Evolutionary conservation across 2,329 filamentous ascomycete genomes (phyloP).

Genomic region (Aspergillus fructus): DNA sequence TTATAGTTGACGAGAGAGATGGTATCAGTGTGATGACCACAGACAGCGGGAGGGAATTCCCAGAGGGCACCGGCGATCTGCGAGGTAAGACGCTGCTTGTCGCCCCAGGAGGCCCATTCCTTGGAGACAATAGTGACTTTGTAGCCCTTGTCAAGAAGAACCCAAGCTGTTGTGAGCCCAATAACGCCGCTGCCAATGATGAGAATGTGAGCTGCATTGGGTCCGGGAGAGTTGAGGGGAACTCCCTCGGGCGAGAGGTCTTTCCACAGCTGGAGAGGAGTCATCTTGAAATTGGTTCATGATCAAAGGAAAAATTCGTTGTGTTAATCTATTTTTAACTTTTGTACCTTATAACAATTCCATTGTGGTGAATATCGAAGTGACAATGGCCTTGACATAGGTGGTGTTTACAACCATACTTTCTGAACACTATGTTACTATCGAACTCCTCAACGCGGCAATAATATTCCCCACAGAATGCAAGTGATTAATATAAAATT

Average conservation of each 20-base stretch:
- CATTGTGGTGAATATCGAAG: neutral
- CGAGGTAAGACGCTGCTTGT: slow-evolving; percentile 43
- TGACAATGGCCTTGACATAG: neutral
- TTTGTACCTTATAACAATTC: neutral
- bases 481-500: too few relatives aligned
- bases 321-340: neutral
- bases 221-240: neutral
- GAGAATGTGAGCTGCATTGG: slow-evolving; percentile 10
- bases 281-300: neutral
- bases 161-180: slow-evolving; percentile 36
- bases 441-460: too few relatives aligned
- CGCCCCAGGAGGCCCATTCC: slow-evolving; percentile 39
- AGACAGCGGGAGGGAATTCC: slow-evolving; percentile 48
- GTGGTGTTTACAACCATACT: too few relatives aligned
- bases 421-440: too few relatives aligned
- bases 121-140: slow-evolving; percentile 47
- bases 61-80: slow-evolving; percentile 51
- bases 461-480: too few relatives aligned
- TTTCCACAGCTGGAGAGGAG: too few relatives aligned
- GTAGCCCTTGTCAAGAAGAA: slow-evolving; percentile 46
- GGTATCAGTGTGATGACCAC: slow-evolving; percentile 37
- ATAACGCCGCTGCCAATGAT: slow-evolving; percentile 12
- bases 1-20: slow-evolving; percentile 5
- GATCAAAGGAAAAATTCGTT: neutral
- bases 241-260: too few relatives aligned